Evolutionary conservation across 805 yeast species (phyloP).

Genomic region (Sugiyamaella boreocaroliniensis): DNA sequence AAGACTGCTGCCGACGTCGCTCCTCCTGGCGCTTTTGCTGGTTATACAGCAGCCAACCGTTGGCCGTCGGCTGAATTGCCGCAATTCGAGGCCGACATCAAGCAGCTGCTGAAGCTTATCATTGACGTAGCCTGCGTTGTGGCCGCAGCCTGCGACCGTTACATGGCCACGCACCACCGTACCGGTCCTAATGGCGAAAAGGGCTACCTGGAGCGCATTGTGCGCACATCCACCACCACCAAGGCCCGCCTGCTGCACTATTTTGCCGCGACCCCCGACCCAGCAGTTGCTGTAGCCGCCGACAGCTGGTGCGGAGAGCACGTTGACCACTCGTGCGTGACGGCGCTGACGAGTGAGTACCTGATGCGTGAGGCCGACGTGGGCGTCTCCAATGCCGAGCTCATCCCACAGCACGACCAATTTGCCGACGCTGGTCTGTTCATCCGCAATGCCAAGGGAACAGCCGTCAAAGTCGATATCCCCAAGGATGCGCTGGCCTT

Average conservation of each 20-base stretch:
- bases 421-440: conserved; percentile 42
- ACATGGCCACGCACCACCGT: conserved; percentile 28
- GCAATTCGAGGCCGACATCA: conserved; percentile 22
- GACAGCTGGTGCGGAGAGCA: conserved; percentile 60
- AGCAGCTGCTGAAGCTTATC: conserved; percentile 38
- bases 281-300: conserved; percentile 14
- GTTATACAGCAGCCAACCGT: conserved; percentile 44
- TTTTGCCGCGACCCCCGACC: conserved; percentile 32
- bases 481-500: conserved; percentile 53
- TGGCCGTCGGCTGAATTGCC: conserved; percentile 41
- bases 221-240: conserved; percentile 44
- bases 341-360: conserved; percentile 52
- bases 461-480: conserved; percentile 44
- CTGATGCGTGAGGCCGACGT: conserved; percentile 36
- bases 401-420: conserved; percentile 13
- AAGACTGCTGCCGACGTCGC: conserved; percentile 22
- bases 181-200: conserved; percentile 26
- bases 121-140: conserved; percentile 43
- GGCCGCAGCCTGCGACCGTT: conserved; percentile 49
- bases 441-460: conserved; percentile 41
- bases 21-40: conserved; percentile 24
- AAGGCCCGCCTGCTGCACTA: conserved; percentile 55
- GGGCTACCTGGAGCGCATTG: conserved; percentile 40
- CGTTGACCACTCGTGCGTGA: conserved; percentile 52
- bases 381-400: conserved; percentile 2